Evolutionary conservation across 2,329 filamentous ascomycete species (phyloP), one percentile per base, ranked within the genome.

Genomic region (Monosporascus cannonballus): DNA sequence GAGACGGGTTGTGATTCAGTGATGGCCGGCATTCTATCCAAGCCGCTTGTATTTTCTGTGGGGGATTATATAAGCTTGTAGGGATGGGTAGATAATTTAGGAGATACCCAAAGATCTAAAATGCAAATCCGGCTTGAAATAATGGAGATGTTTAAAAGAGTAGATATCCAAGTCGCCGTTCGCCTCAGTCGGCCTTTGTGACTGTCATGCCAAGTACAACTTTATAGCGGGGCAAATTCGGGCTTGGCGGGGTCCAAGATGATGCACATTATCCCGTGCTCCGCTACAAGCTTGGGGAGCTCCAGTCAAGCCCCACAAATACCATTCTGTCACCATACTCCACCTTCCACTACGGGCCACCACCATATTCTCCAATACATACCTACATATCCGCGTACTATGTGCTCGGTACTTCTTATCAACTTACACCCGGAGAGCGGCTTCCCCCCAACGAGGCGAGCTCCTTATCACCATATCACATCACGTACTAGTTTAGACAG

Each of bases 1-100:
- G 60, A 34, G 18, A 54, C 55, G n/a, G 64, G 38, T 41, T 58
- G 55, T 44, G 57, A 48, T 36, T 59, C 59, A 36, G 64, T 62
- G 42, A 59, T 56, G 14, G 57, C 53, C 17, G 65, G 64, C 65
- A 67, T 68, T 34, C 30, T 34, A 14, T 34, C 9, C 11, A 34
- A 34, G 30, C 11, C 30, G 11, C 9, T 9, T 14, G 30, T 9
- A 1, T 20, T 42, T 20, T 44, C 14, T 44, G n/a, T 44, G 6
- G 41, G 41, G 9, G 30, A 34, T 22, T 25, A 44, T 11, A 44
- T 25, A 22, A 14, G 5, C 14, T 15, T 15, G 41, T 20, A 14
- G 2, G 7, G 14, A 6, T n/a, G 41, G 1, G 22, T n/a, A 6
- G 18, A 39, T 39, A 18, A 3, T 9, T 18, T 14, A 34, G 9